Conservation (phyloP, 805 yeast genomes). For the Saccharomyces kudriavzevii region DNA sequence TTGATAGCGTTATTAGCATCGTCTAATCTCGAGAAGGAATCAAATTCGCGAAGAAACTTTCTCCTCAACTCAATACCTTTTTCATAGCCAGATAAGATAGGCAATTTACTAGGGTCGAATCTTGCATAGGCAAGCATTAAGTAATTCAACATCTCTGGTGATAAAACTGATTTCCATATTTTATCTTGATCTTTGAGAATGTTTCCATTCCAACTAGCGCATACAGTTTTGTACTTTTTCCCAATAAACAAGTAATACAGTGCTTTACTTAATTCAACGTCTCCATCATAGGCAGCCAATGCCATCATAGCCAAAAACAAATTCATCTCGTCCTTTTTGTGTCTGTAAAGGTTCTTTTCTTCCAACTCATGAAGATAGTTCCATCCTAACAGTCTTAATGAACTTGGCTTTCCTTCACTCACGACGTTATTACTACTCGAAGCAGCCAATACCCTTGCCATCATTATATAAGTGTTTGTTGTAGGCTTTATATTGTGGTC, state of each 20-base stretch:
- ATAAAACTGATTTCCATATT: conserved; percentile 25
- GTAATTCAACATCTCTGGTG: conserved; percentile 38
- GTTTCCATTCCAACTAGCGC: conserved; percentile 5
- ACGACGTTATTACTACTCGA: conserved; percentile 20
- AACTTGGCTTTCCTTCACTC: conserved; percentile 25
- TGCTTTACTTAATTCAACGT: conserved; percentile 62
- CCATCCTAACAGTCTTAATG: conserved; percentile 53
- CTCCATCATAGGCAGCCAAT: conserved; percentile 75
- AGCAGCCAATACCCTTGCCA: conserved; percentile 23
- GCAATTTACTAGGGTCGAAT: conserved; percentile 24
- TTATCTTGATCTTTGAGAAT: conserved; percentile 1
- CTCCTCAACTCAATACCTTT: conserved; percentile 41
- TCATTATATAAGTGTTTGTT: conserved; percentile 13
- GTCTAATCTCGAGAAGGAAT: conserved; percentile 28
- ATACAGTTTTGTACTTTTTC: conserved; percentile 18
- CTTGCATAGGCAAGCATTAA: conserved; percentile 45
- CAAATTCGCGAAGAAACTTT: conserved; percentile 38
- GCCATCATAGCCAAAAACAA: conserved; percentile 55
- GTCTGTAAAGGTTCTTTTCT: conserved; percentile 19
- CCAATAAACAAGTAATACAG: conserved; percentile 43
- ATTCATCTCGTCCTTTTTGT: conserved; percentile 4
- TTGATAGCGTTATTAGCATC: conserved; percentile 11
- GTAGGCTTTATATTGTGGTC: conserved; percentile 19
- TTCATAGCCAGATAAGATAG: conserved; percentile 35
- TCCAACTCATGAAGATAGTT: conserved; percentile 59